Percentiles rank a stretch among this genome's conserved stretches.
Evolutionary conservation across 164 flowering plant species (phyloP).

Genomic region (Amborella trichopoda): DNA sequence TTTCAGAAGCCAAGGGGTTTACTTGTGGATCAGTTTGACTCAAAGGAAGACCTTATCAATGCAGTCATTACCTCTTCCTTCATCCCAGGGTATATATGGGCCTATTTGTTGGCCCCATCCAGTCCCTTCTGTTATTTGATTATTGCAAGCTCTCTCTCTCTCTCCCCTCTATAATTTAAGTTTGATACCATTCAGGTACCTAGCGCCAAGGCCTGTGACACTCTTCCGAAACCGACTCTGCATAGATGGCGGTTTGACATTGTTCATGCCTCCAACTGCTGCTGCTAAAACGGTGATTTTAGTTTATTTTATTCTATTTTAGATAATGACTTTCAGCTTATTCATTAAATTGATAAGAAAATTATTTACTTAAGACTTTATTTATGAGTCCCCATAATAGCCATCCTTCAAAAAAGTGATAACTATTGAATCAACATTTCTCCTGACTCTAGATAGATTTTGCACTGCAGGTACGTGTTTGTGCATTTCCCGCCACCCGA

Average conservation of each 20-base stretch:
- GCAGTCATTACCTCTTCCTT: slow-evolving; percentile 89
- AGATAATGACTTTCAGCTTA: too few relatives aligned
- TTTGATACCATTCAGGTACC: slow-evolving; percentile 63
- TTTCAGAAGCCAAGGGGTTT: slow-evolving; percentile 86
- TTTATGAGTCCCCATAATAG: too few relatives aligned
- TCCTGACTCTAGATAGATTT: too few relatives aligned
- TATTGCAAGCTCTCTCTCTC: too few relatives aligned
- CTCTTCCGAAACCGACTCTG: slow-evolving; percentile 74
- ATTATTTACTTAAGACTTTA: too few relatives aligned
- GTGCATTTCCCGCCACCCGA: slow-evolving; percentile 85
- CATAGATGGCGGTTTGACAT: slow-evolving; percentile 87
- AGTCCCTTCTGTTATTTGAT: too few relatives aligned
- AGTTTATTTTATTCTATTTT: too few relatives aligned
- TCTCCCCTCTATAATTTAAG: too few relatives aligned
- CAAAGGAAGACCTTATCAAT: slow-evolving; percentile 85
- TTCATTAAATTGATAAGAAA: too few relatives aligned
- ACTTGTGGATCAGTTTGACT: slow-evolving; percentile 87
- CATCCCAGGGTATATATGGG: slow-evolving; percentile 66
- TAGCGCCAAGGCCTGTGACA: slow-evolving; percentile 91
- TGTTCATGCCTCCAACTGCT: slow-evolving; percentile 97
- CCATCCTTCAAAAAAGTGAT: too few relatives aligned
- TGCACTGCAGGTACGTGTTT: slow-evolving; percentile 65
- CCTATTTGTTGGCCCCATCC: too few relatives aligned
- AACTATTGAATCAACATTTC: too few relatives aligned
- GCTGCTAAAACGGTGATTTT: slow-evolving; percentile 64